A percentile compares a stretch with the other conserved stretches of the same genome.
Evolutionary conservation across 2,329 filamentous ascomycete species (phyloP).

Genomic region (Capronia coronata): DNA sequence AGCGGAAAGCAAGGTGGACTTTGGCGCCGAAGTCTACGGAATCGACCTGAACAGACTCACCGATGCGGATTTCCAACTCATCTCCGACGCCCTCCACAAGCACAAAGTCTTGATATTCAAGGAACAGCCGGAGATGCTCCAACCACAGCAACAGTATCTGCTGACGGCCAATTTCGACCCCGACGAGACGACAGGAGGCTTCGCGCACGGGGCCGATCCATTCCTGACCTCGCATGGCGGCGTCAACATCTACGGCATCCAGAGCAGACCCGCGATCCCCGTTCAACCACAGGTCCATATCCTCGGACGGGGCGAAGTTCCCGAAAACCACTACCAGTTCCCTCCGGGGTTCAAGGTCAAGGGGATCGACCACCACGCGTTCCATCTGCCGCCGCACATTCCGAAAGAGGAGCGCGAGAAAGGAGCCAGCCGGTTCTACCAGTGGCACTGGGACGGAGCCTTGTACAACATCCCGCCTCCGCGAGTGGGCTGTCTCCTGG

Average conservation of each 20-base stretch:
- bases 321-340: conserved; percentile 34
- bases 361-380: conserved; percentile 35
- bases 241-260: conserved; percentile 36
- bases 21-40: conserved; percentile 35
- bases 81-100: conserved; percentile 33
- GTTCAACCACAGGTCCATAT: conserved; percentile 37
- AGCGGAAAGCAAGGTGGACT: conserved; percentile 33
- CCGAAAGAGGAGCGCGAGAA: conserved; percentile 32
- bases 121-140: conserved; percentile 35
- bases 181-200: conserved; percentile 34
- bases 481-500: conserved; percentile 35
- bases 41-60: conserved; percentile 36
- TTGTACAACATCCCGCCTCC: conserved; percentile 36
- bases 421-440: conserved; percentile 34
- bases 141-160: conserved; percentile 34
- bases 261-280: conserved; percentile 32
- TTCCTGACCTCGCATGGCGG: conserved; percentile 33
- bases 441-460: conserved; percentile 36
- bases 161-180: conserved; percentile 35
- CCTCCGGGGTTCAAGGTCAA: conserved; percentile 37
- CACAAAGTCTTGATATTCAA: conserved; percentile 38
- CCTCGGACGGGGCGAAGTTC: conserved; percentile 35
- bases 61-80: conserved; percentile 33
- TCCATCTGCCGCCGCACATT: conserved; percentile 38
- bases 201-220: conserved; percentile 36